Conservation (phyloP, 1,284 basidiomycete genomes). For the Grifola frondosa region DNA sequence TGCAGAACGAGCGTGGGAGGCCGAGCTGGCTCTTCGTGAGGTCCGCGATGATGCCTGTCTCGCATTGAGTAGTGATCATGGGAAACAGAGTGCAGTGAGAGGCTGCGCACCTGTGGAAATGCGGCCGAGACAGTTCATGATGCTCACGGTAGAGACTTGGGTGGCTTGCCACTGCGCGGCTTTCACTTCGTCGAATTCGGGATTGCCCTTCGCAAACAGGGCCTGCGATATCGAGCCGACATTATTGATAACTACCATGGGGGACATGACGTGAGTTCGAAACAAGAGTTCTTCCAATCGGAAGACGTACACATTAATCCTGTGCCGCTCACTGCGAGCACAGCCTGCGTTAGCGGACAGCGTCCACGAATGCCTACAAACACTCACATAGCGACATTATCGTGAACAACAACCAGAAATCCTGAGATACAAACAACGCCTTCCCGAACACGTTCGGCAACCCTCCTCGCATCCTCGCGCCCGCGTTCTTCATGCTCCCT, state of each 20-base stretch:
- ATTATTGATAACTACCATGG: slow-evolving; percentile 81
- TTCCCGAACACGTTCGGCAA: slow-evolving; percentile 48
- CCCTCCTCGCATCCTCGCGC: slow-evolving; percentile 16
- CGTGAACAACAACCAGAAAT: slow-evolving; percentile 76
- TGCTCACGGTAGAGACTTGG: slow-evolving; percentile 83
- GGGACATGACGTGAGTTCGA: slow-evolving; percentile 1
- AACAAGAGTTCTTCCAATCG: not conserved
- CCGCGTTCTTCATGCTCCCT: slow-evolving; percentile 4
- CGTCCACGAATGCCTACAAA: too few relatives aligned
- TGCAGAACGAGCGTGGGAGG: slow-evolving; percentile 70
- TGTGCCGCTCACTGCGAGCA: slow-evolving; percentile 72
- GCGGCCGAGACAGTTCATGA: slow-evolving; percentile 84
- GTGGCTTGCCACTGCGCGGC: slow-evolving; percentile 79
- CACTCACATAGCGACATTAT: slow-evolving; percentile 70
- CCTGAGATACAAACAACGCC: slow-evolving; percentile 44
- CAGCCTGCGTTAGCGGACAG: too few relatives aligned
- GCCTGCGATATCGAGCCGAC: slow-evolving; percentile 91
- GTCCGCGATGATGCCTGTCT: slow-evolving; percentile 72
- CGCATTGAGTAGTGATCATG: not conserved
- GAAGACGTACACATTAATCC: slow-evolving; percentile 76
- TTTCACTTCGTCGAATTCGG: slow-evolving; percentile 60
- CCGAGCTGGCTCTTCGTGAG: slow-evolving; percentile 56
- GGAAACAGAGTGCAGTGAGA: not conserved
- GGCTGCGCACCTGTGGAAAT: slow-evolving; percentile 62
- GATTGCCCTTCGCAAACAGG: slow-evolving; percentile 68